Evolutionary conservation across 2,329 filamentous ascomycete species (phyloP), one percentile per base, ranked within the genome.

Genomic region (Bipolaris victoriae): DNA sequence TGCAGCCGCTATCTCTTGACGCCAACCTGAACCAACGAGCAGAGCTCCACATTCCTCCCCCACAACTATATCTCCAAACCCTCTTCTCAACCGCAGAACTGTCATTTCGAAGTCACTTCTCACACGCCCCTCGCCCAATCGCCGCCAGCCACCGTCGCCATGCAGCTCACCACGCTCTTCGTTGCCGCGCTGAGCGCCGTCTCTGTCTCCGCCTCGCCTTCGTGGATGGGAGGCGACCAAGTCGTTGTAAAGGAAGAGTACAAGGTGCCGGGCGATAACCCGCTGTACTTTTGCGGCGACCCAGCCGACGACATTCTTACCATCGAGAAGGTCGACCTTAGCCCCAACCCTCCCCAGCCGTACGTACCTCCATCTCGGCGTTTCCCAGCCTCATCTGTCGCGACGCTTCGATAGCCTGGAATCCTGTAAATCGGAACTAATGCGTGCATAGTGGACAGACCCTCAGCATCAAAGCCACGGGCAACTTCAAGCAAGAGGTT

Each of bases 281-380:
- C 95, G 29, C 83, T 99, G 58, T 81, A 87, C 72, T 91, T 90
- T 79, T 99, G 95, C 64, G 79, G 81, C 57, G 84, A 90, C 61
- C 90, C 91, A 56, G 77, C 78, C 47, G 76, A 86, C 49, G 87
- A 97, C 75, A 84, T 93, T 55, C 81, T 97, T 66, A 79, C 81
- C 41, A 92, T 99, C 70, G 82, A 92, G 63, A 85, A 85, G 45
- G 92, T 98, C 55, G 88, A 97, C 70, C 79, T 99, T 55, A 73
- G 78, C 35, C 95, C 95, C 13, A 98, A 97, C 78, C 95, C 94
- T 58, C 95, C 95, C 35, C 74, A 86, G 73, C 83, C 92, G 94
- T 98, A 87, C 72, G 90, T 85, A 5, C 22, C 24, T 33, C 20
- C 29, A 10, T 4, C 13, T 51, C n/a, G 13, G 9, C 7, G 11